Evolutionary conservation across 306 rosid genomes (phyloP), one percentile per base, ranked within the genome.

Genomic region (Gleditsia sinensis): DNA sequence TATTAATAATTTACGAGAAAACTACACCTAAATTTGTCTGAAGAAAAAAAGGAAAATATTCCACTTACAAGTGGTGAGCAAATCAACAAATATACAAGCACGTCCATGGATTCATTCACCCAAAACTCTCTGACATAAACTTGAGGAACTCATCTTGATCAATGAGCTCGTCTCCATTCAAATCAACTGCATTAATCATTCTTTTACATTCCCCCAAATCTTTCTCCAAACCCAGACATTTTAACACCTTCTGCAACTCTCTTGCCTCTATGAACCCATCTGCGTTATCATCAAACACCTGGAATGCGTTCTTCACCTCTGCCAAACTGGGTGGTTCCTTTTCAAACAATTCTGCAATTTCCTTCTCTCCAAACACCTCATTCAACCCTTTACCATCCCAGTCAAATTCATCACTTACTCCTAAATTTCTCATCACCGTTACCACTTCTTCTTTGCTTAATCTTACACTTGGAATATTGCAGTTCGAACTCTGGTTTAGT

Each of bases 271-370:
- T 83, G 32, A 83, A 75, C 19, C 90, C 88, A 59, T 86, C 83
- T 56, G 54, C 67, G 53, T 83, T 83, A 56, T 61, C 72, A 45
- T 81, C 88, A 32, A 81, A 86, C 66, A 86, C 83, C 54, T 81
- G 69, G 24, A 86, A 86, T 4, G 82, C 83, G 68, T 72, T 83
- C 76, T 68, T 76, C 30, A 86, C 46, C 76, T 80, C 88, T 28
- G 53, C 82, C 58, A 83, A 56, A 49, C 80, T 78, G 5, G 79
- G 78, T 6, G 79, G 78, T 33, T 81, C 86, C 21, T 49, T 72
- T 39, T 74, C 87, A 25, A 80, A 79, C 72, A 88, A 33, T 40
- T 81, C 8, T 33, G 6, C 64, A 21, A 85, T 33, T 28, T 81
- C 79, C 34, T 74, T 23, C 1, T 42, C 84, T 2, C 73, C 83